Evolutionary conservation across 1,284 basidiomycete genomes (phyloP), one percentile per base, ranked within the genome.

Genomic region (Ustilago trichophora): DNA sequence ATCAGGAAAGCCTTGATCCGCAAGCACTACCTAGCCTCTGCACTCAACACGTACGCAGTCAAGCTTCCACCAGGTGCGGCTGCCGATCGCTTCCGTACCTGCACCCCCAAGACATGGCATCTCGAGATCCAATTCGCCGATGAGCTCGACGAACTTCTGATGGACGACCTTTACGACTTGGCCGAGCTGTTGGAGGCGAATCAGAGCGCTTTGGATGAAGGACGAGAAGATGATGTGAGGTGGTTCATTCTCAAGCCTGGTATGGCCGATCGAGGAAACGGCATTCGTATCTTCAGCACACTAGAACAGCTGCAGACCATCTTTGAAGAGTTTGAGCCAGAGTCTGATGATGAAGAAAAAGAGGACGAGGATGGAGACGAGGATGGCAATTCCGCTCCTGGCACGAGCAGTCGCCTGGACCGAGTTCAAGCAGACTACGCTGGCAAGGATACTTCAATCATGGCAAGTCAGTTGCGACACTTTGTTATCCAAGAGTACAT

Each of bases 241-340:
- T 81, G 79, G 79, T 79, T 75, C 48, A 80, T 81, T n/a, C 46
- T 98, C 48, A 99, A 99, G 83, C 94, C 96, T 32, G 93, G 93
- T 11, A 96, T 99, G 90, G 90, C 94, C 1, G 95, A 98, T 84
- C 87, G 93, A 49, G 96, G 93, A 4, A 91, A 93, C 85, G 96
- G 95, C 0, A 95, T 99, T 65, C 84, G 94, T 32, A 84, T 99
- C 46, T 98, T 99, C 82, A 88, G 90, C 48, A 89, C 86, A 42
- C 89, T 90, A 78, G 87, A 89, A 10, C 84, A 87, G 31, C 83
- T 99, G 58, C 85, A 87, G 60, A 79, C 82, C 1, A 96, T 98
- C 41, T 93, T 98, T 75, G 86, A 90, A 66, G 87, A 87, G 47
- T 97, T 98, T 72, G 93, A 96, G 65, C 85, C 87, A 1, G 82